Evolutionary conservation across 345 rosid genomes (phyloP).

Genomic region (Eucalyptus tenuipes): DNA sequence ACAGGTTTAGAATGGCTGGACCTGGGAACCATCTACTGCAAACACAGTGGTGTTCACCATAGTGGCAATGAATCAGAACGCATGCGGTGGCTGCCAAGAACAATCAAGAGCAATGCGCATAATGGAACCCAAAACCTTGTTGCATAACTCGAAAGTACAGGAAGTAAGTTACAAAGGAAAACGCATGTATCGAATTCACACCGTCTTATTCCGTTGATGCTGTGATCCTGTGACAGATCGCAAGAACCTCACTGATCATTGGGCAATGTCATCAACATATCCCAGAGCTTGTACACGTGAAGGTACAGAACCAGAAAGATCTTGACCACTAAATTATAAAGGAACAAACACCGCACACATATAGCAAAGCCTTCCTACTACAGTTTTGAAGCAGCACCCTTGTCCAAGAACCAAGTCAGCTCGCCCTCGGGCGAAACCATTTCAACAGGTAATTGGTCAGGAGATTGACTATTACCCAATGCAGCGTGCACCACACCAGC

Average conservation of each 20-base stretch:
- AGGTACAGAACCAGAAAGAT: background rate
- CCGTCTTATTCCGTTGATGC: background rate
- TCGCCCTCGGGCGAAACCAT: constrained; percentile 65
- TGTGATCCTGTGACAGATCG: background rate
- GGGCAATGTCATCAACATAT: background rate
- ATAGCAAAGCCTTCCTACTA: background rate
- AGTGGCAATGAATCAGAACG: background rate
- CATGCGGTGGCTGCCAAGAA: background rate
- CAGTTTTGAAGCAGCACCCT: constrained; percentile 67
- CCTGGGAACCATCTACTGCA: background rate
- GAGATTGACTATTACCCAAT: constrained; percentile 17
- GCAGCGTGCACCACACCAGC: constrained; percentile 47
- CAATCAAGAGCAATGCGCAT: background rate
- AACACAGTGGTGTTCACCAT: background rate
- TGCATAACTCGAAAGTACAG: background rate
- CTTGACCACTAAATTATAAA: background rate
- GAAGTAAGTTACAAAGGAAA: background rate
- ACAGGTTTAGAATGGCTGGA: background rate
- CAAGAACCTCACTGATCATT: background rate
- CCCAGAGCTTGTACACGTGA: background rate
- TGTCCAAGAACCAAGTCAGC: constrained; percentile 78
- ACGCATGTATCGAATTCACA: background rate
- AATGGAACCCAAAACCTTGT: background rate
- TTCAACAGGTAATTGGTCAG: constrained; percentile 42
- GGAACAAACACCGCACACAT: background rate